Conservation (phyloP, 805 yeast species). For the Schizosaccharomyces octosporus region DNA sequence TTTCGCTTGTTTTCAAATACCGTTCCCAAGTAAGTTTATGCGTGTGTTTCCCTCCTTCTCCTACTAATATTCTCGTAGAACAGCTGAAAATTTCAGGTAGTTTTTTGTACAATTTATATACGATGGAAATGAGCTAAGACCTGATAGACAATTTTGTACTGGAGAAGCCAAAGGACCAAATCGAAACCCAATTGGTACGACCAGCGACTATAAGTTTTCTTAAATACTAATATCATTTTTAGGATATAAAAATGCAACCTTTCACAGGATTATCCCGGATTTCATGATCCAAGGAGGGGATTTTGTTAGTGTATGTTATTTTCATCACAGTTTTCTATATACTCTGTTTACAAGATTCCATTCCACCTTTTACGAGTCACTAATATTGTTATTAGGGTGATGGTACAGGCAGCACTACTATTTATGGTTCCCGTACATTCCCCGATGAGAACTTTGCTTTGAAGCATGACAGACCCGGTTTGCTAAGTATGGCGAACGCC, state of each 20-base stretch:
- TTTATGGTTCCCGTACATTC: constrained; percentile 20
- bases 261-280: constrained; percentile 26
- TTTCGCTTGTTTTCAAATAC: neutral
- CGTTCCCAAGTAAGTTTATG: neutral
- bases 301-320: constrained; percentile 19
- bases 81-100: neutral
- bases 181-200: neutral
- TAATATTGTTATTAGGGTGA: constrained; percentile 6
- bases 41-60: neutral
- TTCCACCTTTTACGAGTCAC: no score
- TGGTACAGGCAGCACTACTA: constrained; percentile 22
- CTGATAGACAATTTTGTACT: constrained; percentile 38
- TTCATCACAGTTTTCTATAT: no score
- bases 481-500: constrained; percentile 10
- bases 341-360: no score
- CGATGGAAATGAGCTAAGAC: no score
- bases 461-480: constrained; percentile 10
- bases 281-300: constrained; percentile 34
- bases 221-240: constrained; percentile 9
- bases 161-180: constrained; percentile 24
- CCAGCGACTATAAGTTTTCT: neutral
- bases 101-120: neutral
- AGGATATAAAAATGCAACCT: constrained; percentile 27
- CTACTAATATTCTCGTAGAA: neutral
- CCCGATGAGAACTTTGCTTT: constrained; percentile 21